Evolutionary conservation across 139 green algal genomes (phyloP).

Genomic region (Coelastrella sp.): DNA sequence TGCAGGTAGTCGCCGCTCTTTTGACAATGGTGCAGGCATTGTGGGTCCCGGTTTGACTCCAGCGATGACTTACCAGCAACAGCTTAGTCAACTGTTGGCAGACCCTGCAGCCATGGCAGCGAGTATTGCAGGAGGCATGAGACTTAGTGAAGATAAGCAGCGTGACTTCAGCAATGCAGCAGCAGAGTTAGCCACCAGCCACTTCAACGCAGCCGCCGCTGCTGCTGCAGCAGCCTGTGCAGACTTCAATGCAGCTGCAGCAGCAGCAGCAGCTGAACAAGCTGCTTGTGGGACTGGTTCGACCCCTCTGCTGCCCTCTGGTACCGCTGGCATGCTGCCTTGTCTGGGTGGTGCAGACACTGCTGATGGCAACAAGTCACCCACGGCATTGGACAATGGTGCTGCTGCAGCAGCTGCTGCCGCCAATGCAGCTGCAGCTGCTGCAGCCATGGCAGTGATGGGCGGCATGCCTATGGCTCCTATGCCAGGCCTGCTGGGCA

Average conservation of each 20-base stretch:
- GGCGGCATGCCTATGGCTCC: constrained; percentile 28
- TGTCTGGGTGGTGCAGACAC: neutral
- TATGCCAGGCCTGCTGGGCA: constrained; percentile 26
- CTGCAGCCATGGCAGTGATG: constrained; percentile 22
- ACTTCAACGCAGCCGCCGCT: constrained; percentile 23
- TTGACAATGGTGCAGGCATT: constrained; percentile 74
- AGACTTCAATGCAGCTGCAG: constrained; percentile 40
- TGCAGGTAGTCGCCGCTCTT: constrained; percentile 55
- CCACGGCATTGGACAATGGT: constrained; percentile 9
- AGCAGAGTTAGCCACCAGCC: constrained; percentile 40
- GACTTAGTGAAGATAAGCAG: constrained; percentile 37
- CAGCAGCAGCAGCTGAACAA: constrained; percentile 21
- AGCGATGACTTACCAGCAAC: constrained; percentile 45
- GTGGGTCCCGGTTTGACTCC: constrained; percentile 66
- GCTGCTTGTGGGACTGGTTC: constrained; percentile 20
- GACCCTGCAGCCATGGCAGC: constrained; percentile 42
- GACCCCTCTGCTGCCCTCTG: constrained; percentile 6
- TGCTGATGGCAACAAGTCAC: constrained; percentile 29
- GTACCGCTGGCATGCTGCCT: constrained; percentile 8
- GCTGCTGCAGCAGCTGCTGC: constrained; percentile 31
- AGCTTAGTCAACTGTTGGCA: constrained; percentile 33
- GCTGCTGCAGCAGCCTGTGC: constrained; percentile 31
- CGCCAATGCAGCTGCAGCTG: constrained; percentile 29
- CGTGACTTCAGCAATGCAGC: constrained; percentile 40
- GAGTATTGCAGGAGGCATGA: constrained; percentile 21